Evolutionary conservation across 2,329 filamentous ascomycete species (phyloP).

Genomic region (Thielaviopsis populi): DNA sequence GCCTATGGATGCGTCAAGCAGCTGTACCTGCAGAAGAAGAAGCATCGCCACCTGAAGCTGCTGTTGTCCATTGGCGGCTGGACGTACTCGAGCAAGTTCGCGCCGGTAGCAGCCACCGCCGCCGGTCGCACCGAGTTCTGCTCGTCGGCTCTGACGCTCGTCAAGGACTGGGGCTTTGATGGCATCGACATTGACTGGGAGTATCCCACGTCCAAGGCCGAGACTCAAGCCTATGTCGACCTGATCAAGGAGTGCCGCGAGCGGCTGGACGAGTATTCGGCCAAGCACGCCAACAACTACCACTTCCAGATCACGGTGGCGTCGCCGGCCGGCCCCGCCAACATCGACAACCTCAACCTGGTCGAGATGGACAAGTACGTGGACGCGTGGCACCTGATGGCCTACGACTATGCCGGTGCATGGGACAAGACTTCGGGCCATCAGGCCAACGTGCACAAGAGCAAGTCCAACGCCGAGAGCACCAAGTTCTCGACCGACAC

Average conservation of each 20-base stretch:
- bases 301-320: slow-evolving; percentile 39
- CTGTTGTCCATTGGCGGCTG: slow-evolving; percentile 73
- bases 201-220: slow-evolving; percentile 28
- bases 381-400: slow-evolving; percentile 49
- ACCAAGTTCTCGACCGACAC: slow-evolving; percentile 56
- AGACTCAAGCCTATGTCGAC: slow-evolving; percentile 29
- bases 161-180: slow-evolving; percentile 51
- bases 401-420: slow-evolving; percentile 54
- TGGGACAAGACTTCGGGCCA: slow-evolving; percentile 52
- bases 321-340: slow-evolving; percentile 31
- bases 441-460: slow-evolving; percentile 45
- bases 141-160: slow-evolving; percentile 47
- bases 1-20: slow-evolving; percentile 68
- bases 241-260: slow-evolving; percentile 30
- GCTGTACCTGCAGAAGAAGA: slow-evolving; percentile 59
- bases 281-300: slow-evolving; percentile 27
- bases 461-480: slow-evolving; percentile 30
- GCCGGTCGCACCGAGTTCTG: slow-evolving; percentile 52
- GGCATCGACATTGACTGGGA: slow-evolving; percentile 45
- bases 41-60: slow-evolving; percentile 60
- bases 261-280: slow-evolving; percentile 31
- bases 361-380: slow-evolving; percentile 40
- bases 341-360: slow-evolving; percentile 38
- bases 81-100: slow-evolving; percentile 59
- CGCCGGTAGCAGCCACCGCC: slow-evolving; percentile 44